Percentiles rank a stretch among this genome's conserved stretches.
Evolutionary conservation across 306 rosid genomes (phyloP).

Genomic region (Casuarina cunninghamiana): DNA sequence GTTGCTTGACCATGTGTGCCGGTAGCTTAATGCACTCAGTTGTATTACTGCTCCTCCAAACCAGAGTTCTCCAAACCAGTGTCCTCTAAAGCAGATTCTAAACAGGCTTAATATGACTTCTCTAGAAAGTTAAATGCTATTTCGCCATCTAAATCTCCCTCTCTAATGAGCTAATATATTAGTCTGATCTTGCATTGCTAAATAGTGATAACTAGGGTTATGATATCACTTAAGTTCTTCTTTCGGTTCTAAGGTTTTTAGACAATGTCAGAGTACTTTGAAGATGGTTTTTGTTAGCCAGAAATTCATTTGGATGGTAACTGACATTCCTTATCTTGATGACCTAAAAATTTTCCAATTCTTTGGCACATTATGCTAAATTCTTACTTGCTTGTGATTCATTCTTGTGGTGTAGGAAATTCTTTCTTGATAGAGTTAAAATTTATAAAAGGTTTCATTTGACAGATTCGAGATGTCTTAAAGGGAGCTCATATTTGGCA

Average conservation of each 20-base stretch:
- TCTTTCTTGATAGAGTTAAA: neutral
- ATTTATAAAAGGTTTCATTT: slow-evolving; percentile 13
- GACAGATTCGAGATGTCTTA: slow-evolving; percentile 48
- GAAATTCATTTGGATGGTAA: neutral
- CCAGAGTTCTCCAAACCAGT: neutral
- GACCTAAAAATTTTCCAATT: neutral
- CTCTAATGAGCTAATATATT: no score
- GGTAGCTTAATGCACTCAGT: neutral
- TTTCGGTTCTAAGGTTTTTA: neutral
- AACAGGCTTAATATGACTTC: neutral
- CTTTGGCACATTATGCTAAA: neutral
- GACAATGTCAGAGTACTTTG: neutral
- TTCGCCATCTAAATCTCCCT: no score
- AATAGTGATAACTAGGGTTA: neutral
- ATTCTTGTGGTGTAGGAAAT: neutral
- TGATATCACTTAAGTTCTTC: neutral
- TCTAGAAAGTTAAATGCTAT: neutral
- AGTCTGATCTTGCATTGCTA: no score
- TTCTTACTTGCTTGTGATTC: neutral
- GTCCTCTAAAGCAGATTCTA: neutral
- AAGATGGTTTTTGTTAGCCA: neutral
- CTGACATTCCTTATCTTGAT: neutral
- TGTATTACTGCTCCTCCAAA: neutral
- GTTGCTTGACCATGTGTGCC: neutral
- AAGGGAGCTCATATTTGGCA: slow-evolving; percentile 57